Percentiles rank a stretch among this genome's conserved stretches.
These are phyloP conservation scores for Fusarium odoratissimum DNA, from an alignment of 2,329 filamentous ascomycete species.

Conservation along the genomic window DNA sequence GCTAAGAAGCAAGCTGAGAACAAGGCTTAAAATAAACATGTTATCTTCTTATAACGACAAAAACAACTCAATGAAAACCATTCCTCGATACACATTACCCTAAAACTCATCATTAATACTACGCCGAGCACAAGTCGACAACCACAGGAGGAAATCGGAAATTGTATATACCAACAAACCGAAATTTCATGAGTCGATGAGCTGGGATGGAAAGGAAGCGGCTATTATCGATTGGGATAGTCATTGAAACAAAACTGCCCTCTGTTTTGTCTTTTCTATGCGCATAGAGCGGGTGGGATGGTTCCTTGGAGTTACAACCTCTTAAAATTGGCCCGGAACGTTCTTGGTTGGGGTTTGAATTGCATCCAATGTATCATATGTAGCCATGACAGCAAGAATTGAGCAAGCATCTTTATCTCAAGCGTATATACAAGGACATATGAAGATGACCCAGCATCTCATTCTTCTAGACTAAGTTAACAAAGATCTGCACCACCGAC, in stretches of 20 bases:
- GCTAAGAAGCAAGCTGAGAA: slow-evolving; percentile 50
- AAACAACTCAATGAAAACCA: not conserved
- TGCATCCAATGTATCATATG: slow-evolving; percentile 21
- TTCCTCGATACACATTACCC: not conserved
- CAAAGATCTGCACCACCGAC: slow-evolving; percentile 35
- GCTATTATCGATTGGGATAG: not conserved
- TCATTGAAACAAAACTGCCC: not conserved
- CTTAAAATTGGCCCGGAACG: not conserved
- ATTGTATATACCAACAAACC: slow-evolving; percentile 5
- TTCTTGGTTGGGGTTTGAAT: slow-evolving; percentile 8
- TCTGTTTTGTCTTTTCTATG: slow-evolving; percentile 11
- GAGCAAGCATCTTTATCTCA: not conserved
- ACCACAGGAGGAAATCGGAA: not conserved
- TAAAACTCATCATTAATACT: slow-evolving; percentile 26
- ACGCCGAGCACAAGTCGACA: slow-evolving; percentile 1
- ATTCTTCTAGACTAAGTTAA: slow-evolving; percentile 31
- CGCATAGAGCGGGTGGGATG: not conserved
- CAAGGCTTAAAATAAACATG: slow-evolving; percentile 34
- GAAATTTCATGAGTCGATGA: slow-evolving; percentile 3
- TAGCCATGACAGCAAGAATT: slow-evolving; percentile 8
- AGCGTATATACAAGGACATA: not conserved
- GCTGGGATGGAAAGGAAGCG: not conserved
- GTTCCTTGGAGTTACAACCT: slow-evolving; percentile 6
- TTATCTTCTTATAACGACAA: not conserved
- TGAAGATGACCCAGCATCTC: slow-evolving; percentile 28